Percentiles rank a stretch among this genome's conserved stretches.
These are phyloP conservation scores for Rubia yunnanensis DNA, from an alignment of 257 asterid species.

Conservation along the genomic window DNA sequence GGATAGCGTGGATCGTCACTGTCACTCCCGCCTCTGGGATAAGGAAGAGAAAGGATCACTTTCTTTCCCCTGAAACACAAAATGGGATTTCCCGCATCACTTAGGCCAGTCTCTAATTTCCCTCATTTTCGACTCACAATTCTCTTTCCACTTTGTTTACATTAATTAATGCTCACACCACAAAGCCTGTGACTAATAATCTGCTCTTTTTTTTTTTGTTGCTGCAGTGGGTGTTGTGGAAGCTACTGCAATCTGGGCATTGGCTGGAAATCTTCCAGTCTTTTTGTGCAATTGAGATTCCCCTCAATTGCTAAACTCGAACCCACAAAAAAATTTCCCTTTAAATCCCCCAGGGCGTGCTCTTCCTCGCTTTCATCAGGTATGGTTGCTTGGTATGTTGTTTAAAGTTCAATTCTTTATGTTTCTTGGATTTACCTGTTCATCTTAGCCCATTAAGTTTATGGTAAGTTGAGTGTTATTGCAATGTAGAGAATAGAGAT, in stretches of 20 bases:
- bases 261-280: constrained; percentile 48
- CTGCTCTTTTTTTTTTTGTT: not conserved
- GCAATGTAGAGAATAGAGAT: not conserved
- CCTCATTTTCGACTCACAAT: not conserved
- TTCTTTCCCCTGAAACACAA: not conserved
- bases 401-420: constrained; percentile 2
- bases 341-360: constrained; percentile 32
- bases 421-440: not conserved
- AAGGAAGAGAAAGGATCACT: constrained; percentile 1
- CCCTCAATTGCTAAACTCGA: constrained; percentile 15
- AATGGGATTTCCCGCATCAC: constrained; percentile 41
- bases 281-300: constrained; percentile 31
- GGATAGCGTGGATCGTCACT: no score
- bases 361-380: constrained; percentile 36
- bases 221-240: constrained; percentile 30
- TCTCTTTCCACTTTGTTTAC: not conserved
- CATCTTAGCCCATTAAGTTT: not conserved
- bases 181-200: not conserved
- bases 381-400: constrained; percentile 16
- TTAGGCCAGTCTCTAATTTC: constrained; percentile 25
- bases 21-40: not conserved
- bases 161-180: not conserved
- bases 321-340: constrained; percentile 22
- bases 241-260: constrained; percentile 23
- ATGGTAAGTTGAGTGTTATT: not conserved